Evolutionary conservation across 2,329 filamentous ascomycete genomes (phyloP).

Genomic region (Colletotrichum sp.): DNA sequence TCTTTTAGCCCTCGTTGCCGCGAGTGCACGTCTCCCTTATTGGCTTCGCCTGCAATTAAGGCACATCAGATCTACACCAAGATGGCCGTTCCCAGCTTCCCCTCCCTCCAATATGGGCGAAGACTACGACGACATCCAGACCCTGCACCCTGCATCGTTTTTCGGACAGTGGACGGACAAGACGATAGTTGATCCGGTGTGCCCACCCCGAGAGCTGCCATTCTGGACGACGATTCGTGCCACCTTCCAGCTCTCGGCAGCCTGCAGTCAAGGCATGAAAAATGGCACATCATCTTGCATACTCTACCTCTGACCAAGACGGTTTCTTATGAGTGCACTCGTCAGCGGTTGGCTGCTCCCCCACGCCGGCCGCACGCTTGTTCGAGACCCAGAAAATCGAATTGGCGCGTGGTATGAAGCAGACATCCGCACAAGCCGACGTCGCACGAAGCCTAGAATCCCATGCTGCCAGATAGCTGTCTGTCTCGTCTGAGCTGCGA

Average conservation of each 20-base stretch:
- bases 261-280: conserved; percentile 26
- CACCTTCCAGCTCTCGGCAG: conserved; percentile 13
- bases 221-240: conserved; percentile 16
- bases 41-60: conserved; percentile 8
- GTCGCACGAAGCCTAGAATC: background rate
- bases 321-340: background rate
- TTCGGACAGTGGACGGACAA: background rate
- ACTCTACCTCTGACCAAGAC: background rate
- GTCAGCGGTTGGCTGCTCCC: background rate
- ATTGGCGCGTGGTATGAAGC: conserved; percentile 1
- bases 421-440: conserved; percentile 2
- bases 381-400: background rate
- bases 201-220: conserved; percentile 6
- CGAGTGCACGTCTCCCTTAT: conserved; percentile 8
- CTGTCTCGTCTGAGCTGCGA: conserved; percentile 17
- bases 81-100: conserved; percentile 3
- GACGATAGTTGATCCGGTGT: conserved; percentile 5
- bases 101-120: background rate
- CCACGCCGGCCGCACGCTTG: background rate
- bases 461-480: background rate
- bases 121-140: background rate
- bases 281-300: conserved; percentile 23
- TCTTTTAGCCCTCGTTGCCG: conserved; percentile 15
- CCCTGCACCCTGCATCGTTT: conserved; percentile 4
- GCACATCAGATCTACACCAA: conserved; percentile 11